phyloP scores from a whole-genome alignment of 306 rosid species.

The apple (Malus domestica) region DNA sequence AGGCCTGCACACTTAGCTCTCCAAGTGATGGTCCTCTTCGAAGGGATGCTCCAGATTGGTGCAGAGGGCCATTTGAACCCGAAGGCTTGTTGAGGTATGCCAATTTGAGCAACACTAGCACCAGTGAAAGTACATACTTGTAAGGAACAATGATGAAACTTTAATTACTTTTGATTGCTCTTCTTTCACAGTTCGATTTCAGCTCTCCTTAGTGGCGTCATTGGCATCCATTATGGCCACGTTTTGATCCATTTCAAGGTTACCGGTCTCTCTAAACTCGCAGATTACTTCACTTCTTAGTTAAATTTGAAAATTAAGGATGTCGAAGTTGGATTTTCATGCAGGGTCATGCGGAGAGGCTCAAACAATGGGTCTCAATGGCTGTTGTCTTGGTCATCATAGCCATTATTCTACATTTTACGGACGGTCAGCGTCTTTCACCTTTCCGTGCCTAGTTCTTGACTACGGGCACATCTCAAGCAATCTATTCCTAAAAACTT shows the following conservation, averaged over 20 bases:
- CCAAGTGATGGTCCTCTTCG: constrained; percentile 40
- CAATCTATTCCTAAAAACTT: neutral
- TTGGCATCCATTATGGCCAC: constrained; percentile 87
- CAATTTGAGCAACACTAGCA: neutral
- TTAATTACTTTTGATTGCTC: neutral
- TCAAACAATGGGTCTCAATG: constrained; percentile 76
- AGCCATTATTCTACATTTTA: constrained; percentile 71
- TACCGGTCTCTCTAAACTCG: neutral
- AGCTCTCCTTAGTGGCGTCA: constrained; percentile 66
- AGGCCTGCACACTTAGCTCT: constrained; percentile 64
- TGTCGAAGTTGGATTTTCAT: neutral
- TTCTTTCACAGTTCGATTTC: constrained; percentile 50
- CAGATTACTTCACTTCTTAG: neutral
- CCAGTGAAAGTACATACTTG: neutral
- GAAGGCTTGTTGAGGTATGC: constrained; percentile 70
- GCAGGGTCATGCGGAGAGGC: constrained; percentile 71
- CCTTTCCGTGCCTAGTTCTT: neutral
- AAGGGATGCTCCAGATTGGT: constrained; percentile 65
- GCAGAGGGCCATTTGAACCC: constrained; percentile 79
- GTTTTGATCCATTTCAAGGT: constrained; percentile 87
- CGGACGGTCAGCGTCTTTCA: constrained; percentile 42
- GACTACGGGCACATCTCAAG: neutral
- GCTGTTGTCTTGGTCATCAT: constrained; percentile 48
- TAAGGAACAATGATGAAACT: neutral
- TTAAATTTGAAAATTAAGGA: neutral